phyloP scores from a whole-genome alignment of 139 green algal genomes.

The Tetraselmis striata region DNA sequence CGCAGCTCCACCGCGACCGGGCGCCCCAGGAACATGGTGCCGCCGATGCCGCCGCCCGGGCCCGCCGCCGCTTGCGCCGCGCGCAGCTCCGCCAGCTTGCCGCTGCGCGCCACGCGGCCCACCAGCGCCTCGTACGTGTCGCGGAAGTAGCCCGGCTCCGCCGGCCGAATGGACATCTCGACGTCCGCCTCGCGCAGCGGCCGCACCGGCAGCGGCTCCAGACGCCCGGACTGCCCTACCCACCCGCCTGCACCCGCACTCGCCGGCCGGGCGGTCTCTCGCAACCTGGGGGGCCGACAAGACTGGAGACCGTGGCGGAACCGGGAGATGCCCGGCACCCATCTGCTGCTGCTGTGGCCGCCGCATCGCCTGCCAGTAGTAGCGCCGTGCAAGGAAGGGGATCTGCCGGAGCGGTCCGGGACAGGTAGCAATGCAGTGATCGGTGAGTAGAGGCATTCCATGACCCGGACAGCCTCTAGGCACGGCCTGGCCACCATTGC shows the following conservation, averaged over 20 bases:
- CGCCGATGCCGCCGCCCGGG: too few species aligned
- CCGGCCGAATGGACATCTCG: not conserved
- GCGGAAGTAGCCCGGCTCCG: not conserved
- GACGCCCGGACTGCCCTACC: too few species aligned
- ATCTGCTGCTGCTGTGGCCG: not conserved
- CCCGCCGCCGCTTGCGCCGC: too few species aligned
- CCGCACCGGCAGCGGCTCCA: not conserved
- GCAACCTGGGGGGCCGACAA: too few species aligned
- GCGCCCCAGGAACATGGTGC: not conserved
- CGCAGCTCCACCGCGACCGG: not conserved
- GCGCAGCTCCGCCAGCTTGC: not conserved
- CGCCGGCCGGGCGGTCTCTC: too few species aligned
- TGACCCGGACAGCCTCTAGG: too few species aligned
- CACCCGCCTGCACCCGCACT: not conserved
- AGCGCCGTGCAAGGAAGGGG: not conserved
- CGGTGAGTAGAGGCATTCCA: too few species aligned
- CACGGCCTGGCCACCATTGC: too few species aligned
- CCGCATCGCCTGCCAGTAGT: not conserved
- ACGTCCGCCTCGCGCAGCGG: not conserved
- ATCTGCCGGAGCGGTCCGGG: too few species aligned
- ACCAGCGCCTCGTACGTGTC: not conserved
- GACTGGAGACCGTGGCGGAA: too few species aligned
- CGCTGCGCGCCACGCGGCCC: not conserved
- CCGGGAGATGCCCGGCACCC: too few species aligned
- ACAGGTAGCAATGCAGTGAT: too few species aligned